These are phyloP conservation scores for Lyophyllum atratum DNA, from an alignment of 768 basidiomycete genomes.

Conservation along the genomic window DNA sequence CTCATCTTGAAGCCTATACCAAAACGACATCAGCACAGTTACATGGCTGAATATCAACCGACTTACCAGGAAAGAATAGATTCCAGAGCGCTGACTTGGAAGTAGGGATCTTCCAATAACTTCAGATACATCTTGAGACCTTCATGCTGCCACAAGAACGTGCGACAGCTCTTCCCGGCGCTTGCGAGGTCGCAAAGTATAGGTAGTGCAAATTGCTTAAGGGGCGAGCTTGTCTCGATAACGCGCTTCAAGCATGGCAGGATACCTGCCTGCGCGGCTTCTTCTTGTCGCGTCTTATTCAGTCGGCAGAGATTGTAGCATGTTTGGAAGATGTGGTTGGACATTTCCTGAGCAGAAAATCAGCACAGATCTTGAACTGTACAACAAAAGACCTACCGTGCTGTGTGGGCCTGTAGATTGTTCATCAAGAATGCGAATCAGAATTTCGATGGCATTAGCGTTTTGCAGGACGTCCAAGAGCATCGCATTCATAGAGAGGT, in stretches of 20 bases:
- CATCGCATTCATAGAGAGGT: constrained; percentile 90
- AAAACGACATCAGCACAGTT: background rate
- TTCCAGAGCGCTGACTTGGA: constrained; percentile 91
- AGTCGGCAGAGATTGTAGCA: constrained; percentile 95
- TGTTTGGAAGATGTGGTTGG: constrained; percentile 96
- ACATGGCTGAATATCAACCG: background rate
- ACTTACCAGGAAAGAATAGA: constrained; percentile 86
- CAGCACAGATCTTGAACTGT: constrained; percentile 1
- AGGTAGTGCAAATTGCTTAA: constrained; percentile 96
- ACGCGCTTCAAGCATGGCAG: constrained; percentile 90
- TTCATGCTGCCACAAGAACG: constrained; percentile 90
- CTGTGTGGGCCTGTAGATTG: constrained; percentile 77
- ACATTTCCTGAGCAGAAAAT: constrained; percentile 72
- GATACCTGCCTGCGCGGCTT: constrained; percentile 94
- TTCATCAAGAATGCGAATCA: constrained; percentile 84
- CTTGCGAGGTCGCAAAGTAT: constrained; percentile 96
- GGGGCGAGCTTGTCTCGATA: constrained; percentile 84
- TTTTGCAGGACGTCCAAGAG: constrained; percentile 94
- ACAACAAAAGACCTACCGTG: constrained; percentile 56
- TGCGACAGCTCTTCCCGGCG: constrained; percentile 91
- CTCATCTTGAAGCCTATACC: constrained; percentile 88
- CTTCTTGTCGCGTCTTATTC: constrained; percentile 94
- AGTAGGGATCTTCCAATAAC: constrained; percentile 83
- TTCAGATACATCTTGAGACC: constrained; percentile 82
- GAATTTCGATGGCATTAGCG: constrained; percentile 89